These are phyloP conservation scores for Nothomitra cinnamomea DNA, from an alignment of 2,329 filamentous ascomycete species.

Conservation along the genomic window DNA sequence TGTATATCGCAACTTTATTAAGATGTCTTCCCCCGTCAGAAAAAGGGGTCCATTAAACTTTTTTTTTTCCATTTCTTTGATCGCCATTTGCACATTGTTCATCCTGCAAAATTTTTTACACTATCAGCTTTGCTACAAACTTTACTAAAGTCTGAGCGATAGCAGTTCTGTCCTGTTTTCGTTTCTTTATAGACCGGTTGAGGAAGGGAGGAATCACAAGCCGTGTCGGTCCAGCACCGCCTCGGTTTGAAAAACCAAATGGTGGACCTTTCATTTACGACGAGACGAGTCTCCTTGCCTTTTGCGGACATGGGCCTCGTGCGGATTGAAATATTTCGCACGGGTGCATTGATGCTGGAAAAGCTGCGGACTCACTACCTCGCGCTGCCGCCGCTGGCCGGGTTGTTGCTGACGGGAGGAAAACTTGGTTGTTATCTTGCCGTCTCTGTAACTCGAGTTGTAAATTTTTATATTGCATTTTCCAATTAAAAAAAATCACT, in stretches of 20 bases:
- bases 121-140: not conserved
- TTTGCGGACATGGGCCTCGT: not conserved
- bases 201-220: not conserved
- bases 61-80: not conserved
- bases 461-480: slow-evolving; percentile 2
- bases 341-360: not conserved
- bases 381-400: not conserved
- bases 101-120: not conserved
- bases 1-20: not conserved
- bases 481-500: not conserved
- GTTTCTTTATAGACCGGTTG: not conserved
- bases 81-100: not conserved
- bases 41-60: not conserved
- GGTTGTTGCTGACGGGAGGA: not conserved
- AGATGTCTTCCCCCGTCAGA: not conserved
- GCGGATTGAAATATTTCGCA: not conserved
- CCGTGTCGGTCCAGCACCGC: not conserved
- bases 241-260: not conserved
- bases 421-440: not conserved
- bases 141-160: not conserved
- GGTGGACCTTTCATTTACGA: not conserved
- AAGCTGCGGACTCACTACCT: not conserved
- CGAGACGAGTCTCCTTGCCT: slow-evolving; percentile 2
- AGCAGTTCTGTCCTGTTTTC: not conserved
- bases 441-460: slow-evolving; percentile 1